These are phyloP conservation scores for Anastatica hierochuntica DNA, from an alignment of 345 rosid species.

Conservation along the genomic window DNA sequence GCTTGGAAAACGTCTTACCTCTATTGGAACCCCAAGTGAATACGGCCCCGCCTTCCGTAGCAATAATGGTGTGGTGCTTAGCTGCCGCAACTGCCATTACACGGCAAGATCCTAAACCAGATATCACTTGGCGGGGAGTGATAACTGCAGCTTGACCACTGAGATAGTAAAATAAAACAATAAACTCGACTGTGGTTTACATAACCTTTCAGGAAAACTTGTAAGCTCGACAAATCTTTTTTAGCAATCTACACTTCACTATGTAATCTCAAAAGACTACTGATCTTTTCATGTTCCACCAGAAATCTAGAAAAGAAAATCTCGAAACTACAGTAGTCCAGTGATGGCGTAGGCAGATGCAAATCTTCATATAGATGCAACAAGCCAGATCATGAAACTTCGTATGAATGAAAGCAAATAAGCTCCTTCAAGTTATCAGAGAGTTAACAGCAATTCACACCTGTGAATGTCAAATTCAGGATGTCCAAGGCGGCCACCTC, in stretches of 20 bases:
- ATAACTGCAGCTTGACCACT: slow-evolving; percentile 99
- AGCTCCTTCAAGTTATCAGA: background rate
- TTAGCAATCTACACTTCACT: too few species aligned
- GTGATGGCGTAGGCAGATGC: too few species aligned
- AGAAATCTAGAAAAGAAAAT: too few species aligned
- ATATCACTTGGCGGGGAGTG: slow-evolving; percentile 87
- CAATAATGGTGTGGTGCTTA: slow-evolving; percentile 93
- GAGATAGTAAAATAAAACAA: slow-evolving; percentile 16
- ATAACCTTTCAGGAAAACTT: too few species aligned
- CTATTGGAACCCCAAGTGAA: slow-evolving; percentile 98
- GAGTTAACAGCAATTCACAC: slow-evolving; percentile 25
- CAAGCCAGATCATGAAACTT: too few species aligned
- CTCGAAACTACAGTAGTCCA: too few species aligned
- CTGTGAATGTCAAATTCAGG: slow-evolving; percentile 99
- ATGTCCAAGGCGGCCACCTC: slow-evolving; percentile 99
- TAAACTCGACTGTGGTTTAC: background rate
- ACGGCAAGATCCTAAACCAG: slow-evolving; percentile 71
- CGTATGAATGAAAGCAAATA: background rate
- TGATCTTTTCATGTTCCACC: too few species aligned
- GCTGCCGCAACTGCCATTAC: slow-evolving; percentile 97
- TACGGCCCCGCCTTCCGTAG: slow-evolving; percentile 83
- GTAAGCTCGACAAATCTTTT: too few species aligned
- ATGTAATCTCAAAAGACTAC: too few species aligned
- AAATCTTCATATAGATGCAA: too few species aligned
- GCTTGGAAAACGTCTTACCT: slow-evolving; percentile 36